Evolutionary conservation across 148 eudicot genomes (phyloP), one percentile per base, ranked within the genome.

Genomic region (Silene conica): DNA sequence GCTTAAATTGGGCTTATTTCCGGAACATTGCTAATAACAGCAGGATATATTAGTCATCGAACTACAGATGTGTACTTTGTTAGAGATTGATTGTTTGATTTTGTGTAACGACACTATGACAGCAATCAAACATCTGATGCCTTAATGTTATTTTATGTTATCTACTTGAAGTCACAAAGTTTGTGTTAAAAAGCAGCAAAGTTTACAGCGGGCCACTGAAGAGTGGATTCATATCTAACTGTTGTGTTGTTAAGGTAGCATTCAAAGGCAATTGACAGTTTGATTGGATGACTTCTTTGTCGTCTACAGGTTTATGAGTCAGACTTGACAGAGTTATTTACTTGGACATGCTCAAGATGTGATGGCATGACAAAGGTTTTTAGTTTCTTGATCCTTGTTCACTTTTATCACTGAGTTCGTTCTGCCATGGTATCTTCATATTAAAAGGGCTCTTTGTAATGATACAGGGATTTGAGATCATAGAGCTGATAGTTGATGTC

Each of bases 301-400:
- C 71, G 31, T 68, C 80, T 76, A 76, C 82, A 95, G 97, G 99
- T 92, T 10, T 95, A 95, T 77, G 79, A 92, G 80, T 92, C 99
- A 46, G 97, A 95, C 84, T 87, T 89, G 83, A 90, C 97, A 14
- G 93, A 89, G 72, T 80, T 95, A 46, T 83, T 92, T 80, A 79
- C 86, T 23, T 95, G 99, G 99, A 88, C 99, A 26, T 95, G 99
- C 80, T 82, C 93, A 75, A 87, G 93, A 86, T 95, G 99, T 82
- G 63, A 83, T 83, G 93, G 80, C 79, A 70, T 87, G 76, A 90
- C 94, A 69, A 65, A 90, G 97, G 99, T 92, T 80, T 23, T 70
- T 52, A 58, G 18, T 38, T 46, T 20, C 41, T 20, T 74, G 65
- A 25, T 67, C 23, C 71, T 34, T 56, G 19, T 41, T 41, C 20